phyloP scores from a whole-genome alignment of 441 rosid genomes.

The Gossypium lobatum region DNA sequence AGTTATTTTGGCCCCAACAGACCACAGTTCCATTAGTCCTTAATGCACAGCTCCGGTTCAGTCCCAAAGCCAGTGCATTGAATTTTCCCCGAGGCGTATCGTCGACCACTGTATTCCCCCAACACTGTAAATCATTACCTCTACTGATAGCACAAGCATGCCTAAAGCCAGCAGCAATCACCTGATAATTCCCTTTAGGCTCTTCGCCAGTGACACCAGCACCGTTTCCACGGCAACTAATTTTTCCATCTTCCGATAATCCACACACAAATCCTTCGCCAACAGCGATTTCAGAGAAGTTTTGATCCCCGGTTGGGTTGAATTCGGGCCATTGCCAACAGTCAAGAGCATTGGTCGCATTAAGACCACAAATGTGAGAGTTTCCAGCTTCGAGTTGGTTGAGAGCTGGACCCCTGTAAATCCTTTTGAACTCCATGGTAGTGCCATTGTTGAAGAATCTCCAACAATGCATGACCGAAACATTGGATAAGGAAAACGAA shows the following conservation, averaged over 20 bases:
- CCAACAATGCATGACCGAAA: slow-evolving; percentile 41
- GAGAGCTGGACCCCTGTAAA: slow-evolving; percentile 29
- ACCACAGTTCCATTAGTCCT: slow-evolving; percentile 28
- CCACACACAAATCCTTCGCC: slow-evolving; percentile 50
- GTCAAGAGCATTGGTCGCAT: slow-evolving; percentile 18
- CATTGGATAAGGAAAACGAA: slow-evolving; percentile 5
- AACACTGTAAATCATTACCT: slow-evolving; percentile 27
- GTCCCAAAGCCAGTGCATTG: slow-evolving; percentile 41
- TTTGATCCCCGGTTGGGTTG: background rate
- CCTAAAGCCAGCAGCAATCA: slow-evolving; percentile 42
- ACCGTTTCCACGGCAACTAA: slow-evolving; percentile 18
- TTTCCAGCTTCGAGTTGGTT: slow-evolving; percentile 38
- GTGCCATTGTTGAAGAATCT: slow-evolving; percentile 37
- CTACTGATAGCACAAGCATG: slow-evolving; percentile 40
- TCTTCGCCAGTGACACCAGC: background rate
- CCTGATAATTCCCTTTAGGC: slow-evolving; percentile 23
- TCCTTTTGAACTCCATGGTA: slow-evolving; percentile 18
- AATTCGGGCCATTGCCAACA: slow-evolving; percentile 48
- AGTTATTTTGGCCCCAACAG: slow-evolving; percentile 55
- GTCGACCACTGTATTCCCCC: slow-evolving; percentile 27
- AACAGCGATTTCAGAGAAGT: slow-evolving; percentile 33
- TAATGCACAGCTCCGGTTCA: slow-evolving; percentile 45
- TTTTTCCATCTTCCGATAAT: slow-evolving; percentile 21
- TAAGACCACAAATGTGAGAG: slow-evolving; percentile 43
- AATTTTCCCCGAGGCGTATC: slow-evolving; percentile 29